A percentile compares a stretch with the other conserved stretches of the same genome.
Conservation (phyloP, 129 eudicot species). For the Silybum marianum region DNA sequence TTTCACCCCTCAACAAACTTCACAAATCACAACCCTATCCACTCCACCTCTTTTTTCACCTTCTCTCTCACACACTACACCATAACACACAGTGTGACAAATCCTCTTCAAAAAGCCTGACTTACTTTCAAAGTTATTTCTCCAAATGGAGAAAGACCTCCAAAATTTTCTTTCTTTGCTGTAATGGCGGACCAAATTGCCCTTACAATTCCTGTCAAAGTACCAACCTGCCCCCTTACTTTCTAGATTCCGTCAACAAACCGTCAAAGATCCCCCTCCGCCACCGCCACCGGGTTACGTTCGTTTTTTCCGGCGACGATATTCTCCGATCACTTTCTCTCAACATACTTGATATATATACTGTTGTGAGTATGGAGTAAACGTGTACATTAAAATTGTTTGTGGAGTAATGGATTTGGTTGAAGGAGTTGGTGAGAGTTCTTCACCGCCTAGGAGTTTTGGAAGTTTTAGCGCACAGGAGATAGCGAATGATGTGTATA, state of each 20-base stretch:
- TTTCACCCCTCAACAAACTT: conserved; percentile 20
- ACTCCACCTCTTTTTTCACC: conserved; percentile 6
- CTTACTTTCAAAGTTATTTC: conserved; percentile 27
- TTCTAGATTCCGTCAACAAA: conserved; percentile 42
- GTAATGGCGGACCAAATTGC: conserved; percentile 54
- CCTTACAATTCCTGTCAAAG: conserved; percentile 22
- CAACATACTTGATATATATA: background rate
- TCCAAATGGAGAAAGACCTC: conserved; percentile 19
- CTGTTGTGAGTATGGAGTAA: conserved; percentile 1
- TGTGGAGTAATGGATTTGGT: conserved; percentile 63
- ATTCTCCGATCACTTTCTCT: conserved; percentile 13
- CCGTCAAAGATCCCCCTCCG: conserved; percentile 43
- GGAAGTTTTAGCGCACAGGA: conserved; percentile 48
- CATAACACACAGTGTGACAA: conserved; percentile 22
- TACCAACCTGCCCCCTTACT: conserved; percentile 22
- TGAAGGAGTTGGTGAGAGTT: conserved; percentile 92
- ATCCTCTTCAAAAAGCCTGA: conserved; percentile 19
- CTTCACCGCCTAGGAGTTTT: conserved; percentile 74
- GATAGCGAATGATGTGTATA: conserved; percentile 67
- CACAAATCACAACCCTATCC: conserved; percentile 29
- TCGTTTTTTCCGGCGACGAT: conserved; percentile 21
- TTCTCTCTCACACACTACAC: conserved; percentile 37
- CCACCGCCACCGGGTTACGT: background rate
- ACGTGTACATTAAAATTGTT: conserved; percentile 1
- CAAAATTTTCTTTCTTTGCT: background rate